Evolutionary conservation across 1,284 basidiomycete genomes (phyloP).

Genomic region (Moesziomyces aphidis): DNA sequence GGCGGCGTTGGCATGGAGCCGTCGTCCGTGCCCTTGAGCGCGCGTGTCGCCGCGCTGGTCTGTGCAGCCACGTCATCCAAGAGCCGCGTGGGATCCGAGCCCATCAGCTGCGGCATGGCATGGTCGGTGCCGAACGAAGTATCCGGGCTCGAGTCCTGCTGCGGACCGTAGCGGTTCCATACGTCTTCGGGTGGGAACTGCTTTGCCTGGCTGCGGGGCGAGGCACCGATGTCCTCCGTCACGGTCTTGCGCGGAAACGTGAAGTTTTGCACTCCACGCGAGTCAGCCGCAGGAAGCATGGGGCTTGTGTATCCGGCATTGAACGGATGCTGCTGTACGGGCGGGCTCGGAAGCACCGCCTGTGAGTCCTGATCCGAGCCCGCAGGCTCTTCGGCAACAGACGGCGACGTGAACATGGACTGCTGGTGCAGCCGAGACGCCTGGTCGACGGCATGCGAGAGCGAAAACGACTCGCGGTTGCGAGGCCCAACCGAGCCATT

Average conservation of each 20-base stretch:
- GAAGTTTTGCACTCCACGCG: constrained; percentile 7
- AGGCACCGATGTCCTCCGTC: constrained; percentile 5
- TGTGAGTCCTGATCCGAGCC: constrained; percentile 10
- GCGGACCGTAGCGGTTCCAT: constrained; percentile 32
- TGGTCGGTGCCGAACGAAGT: constrained; percentile 10
- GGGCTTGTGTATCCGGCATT: constrained; percentile 34
- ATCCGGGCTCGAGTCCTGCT: constrained; percentile 12
- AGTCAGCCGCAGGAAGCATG: background rate
- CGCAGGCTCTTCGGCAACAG: constrained; percentile 19
- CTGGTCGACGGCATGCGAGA: constrained; percentile 47
- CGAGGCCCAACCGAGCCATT: constrained; percentile 18
- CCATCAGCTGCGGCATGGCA: constrained; percentile 3
- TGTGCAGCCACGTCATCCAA: constrained; percentile 59
- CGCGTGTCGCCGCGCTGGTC: constrained; percentile 55
- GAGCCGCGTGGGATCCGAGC: constrained; percentile 21
- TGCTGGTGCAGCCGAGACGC: constrained; percentile 21
- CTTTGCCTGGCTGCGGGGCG: constrained; percentile 23
- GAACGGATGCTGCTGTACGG: constrained; percentile 31
- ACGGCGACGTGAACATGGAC: constrained; percentile 2
- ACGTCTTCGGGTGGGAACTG: constrained; percentile 23
- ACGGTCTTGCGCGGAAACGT: constrained; percentile 17
- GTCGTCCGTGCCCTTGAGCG: constrained; percentile 55
- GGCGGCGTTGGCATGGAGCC: constrained; percentile 29
- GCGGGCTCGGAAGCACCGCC: constrained; percentile 1
- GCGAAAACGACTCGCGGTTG: constrained; percentile 37